Percentiles rank a stretch among this genome's conserved stretches.
Evolutionary conservation across 2,329 filamentous ascomycete species (phyloP).

Genomic region (Trichoderma oligosporum): DNA sequence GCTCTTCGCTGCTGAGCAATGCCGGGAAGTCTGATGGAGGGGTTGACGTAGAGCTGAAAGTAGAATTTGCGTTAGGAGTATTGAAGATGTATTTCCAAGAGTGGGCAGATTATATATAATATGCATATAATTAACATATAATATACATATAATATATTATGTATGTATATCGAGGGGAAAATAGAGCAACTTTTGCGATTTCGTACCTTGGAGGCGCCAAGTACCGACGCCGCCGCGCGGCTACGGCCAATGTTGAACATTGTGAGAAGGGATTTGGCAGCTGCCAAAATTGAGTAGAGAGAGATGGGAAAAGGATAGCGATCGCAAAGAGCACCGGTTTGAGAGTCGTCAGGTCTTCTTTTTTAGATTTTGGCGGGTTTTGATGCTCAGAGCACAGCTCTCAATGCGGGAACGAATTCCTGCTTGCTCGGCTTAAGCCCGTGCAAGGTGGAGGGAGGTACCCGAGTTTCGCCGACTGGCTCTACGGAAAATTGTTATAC

Average conservation of each 20-base stretch:
- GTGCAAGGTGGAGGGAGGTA: constrained; percentile 1
- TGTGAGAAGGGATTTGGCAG: constrained; percentile 32
- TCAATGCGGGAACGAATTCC: constrained; percentile 23
- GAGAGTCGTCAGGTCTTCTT: not conserved
- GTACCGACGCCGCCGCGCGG: constrained; percentile 73
- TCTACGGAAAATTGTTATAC: constrained; percentile 8
- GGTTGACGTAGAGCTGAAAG: constrained; percentile 35
- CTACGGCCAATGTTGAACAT: constrained; percentile 90
- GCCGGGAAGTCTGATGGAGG: constrained; percentile 57
- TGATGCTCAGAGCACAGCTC: constrained; percentile 21
- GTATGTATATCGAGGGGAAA: constrained; percentile 17
- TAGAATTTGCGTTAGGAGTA: constrained; percentile 9
- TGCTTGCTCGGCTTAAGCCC: constrained; percentile 15
- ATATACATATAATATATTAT: too few relatives aligned
- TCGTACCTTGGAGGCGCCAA: constrained; percentile 73
- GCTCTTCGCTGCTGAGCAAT: constrained; percentile 76
- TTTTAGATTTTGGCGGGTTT: constrained; percentile 16
- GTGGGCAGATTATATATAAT: constrained; percentile 18
- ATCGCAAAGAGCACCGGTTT: constrained; percentile 13
- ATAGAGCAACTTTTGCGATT: constrained; percentile 15
- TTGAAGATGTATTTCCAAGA: constrained; percentile 16
- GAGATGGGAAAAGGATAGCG: constrained; percentile 20
- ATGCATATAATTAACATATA: too few relatives aligned
- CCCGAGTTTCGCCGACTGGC: constrained; percentile 25
- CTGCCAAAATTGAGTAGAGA: constrained; percentile 21